A percentile compares a stretch with the other conserved stretches of the same genome.
phyloP scores from a whole-genome alignment of 495 filamentous ascomycete species.

The Paragyromitra xinjiangensis region DNA sequence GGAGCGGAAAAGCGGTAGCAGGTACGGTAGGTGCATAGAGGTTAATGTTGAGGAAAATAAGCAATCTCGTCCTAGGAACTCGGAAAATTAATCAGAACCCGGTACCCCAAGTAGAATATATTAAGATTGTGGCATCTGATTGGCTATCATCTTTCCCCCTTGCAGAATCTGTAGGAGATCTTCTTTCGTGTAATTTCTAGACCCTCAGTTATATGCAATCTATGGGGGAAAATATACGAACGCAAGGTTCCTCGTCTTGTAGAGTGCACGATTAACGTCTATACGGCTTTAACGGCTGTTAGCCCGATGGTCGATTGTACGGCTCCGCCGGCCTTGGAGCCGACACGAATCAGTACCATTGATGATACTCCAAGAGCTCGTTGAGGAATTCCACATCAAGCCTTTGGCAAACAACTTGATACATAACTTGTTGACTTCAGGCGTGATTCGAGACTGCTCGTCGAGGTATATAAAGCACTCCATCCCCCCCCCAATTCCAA shows the following conservation, averaged over 20 bases:
- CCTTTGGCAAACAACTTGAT: background rate
- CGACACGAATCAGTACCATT: background rate
- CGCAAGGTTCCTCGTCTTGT: background rate
- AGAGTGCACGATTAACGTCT: constrained; percentile 9
- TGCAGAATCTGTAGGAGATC: background rate
- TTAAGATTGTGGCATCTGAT: background rate
- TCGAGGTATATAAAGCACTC: background rate
- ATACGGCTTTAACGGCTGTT: constrained; percentile 1
- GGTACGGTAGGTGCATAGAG: background rate
- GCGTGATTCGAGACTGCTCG: background rate
- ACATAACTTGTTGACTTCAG: background rate
- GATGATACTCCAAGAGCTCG: background rate
- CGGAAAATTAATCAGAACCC: background rate
- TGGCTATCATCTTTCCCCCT: background rate
- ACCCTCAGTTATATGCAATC: constrained; percentile 5
- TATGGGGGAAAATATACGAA: constrained; percentile 3
- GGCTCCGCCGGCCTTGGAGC: background rate
- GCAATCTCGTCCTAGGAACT: background rate
- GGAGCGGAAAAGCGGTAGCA: background rate
- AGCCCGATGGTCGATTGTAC: background rate
- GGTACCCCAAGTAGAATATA: background rate
- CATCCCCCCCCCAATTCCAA: background rate
- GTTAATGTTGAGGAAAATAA: constrained; percentile 1
- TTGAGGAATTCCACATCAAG: background rate
- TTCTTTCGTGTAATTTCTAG: background rate